Percentiles rank a stretch among this genome's conserved stretches.
Evolutionary conservation across 2,329 filamentous ascomycete species (phyloP).

Genomic region (Dactylellina cionopaga): DNA sequence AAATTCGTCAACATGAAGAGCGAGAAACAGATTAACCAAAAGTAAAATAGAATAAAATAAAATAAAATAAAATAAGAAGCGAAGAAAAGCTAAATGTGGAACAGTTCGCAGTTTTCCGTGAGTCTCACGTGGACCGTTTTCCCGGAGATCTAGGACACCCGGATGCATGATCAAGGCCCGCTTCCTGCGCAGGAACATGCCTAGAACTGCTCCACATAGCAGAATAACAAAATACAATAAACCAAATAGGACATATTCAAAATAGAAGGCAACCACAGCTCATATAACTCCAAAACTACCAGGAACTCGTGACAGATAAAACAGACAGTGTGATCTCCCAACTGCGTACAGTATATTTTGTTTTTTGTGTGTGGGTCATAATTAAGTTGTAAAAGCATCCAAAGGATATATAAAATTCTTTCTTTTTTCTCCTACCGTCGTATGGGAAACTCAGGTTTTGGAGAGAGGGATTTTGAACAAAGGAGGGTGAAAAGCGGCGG

Average conservation of each 20-base stretch:
- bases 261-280: not conserved
- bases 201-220: not conserved
- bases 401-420: constrained; percentile 3
- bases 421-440: too few relatives aligned
- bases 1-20: too few relatives aligned
- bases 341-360: not conserved
- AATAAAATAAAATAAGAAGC: not conserved
- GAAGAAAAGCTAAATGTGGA: not conserved
- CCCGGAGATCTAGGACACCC: not conserved
- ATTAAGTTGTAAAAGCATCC: not conserved
- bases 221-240: not conserved
- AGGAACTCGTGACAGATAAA: not conserved
- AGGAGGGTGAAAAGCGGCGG: too few relatives aligned
- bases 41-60: not conserved
- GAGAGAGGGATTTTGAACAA: too few relatives aligned
- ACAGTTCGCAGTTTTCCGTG: not conserved
- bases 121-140: constrained; percentile 20
- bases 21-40: too few relatives aligned
- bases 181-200: constrained; percentile 3
- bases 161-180: constrained; percentile 27
- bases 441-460: too few relatives aligned
- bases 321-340: constrained; percentile 6
- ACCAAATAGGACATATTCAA: not conserved
- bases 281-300: constrained; percentile 3
- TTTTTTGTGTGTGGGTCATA: not conserved